Evolutionary conservation across 805 yeast genomes (phyloP), one percentile per base, ranked within the genome.

Genomic region (Cyberlindnera subsufficiens): DNA sequence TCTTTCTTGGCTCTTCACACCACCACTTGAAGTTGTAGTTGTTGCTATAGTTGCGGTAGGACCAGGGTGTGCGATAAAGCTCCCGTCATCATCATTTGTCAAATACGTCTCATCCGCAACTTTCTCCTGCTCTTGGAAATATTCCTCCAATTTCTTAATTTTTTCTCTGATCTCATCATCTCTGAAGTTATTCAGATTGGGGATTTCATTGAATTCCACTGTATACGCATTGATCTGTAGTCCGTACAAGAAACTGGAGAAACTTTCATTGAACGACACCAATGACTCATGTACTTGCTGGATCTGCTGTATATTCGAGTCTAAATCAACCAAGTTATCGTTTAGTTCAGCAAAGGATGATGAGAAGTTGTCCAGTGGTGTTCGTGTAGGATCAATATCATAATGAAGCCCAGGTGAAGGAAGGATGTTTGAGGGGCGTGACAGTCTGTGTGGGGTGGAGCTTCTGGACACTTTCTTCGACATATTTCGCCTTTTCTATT

Each of bases 181-280:
- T 16, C 46, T 51, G 32, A 39, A 35, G 25, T 40, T 46, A 39
- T 40, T 46, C 15, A 39, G 18, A 14, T 46, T 47, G 6, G 60
- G 59, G 4, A 57, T 38, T 37, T 55, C 58, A 16, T 52, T 50
- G 40, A 86, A 86, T 55, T 85, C 89, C 22, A 84, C 84, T 63
- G 96, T 86, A 82, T 93, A 88, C 47, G 95, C 90, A 55, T 89
- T 87, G 61, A 87, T 79, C 57, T 83, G 78, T 39, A 88, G 63
- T 2, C 96, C 96, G 55, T 85, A 86, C 40, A 88, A 58, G 42
- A 88, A 80, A 32, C 90, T 69, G 1, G 86, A 80, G 53, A 89
- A 77, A 2, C 87, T 76, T 61, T 88, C 96, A 57, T 87, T 87
- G 61, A 89, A 82, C 25, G 70, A 66, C 3, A 72, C 70, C 17